Conservation (phyloP, 1,139 yeast genomes). For the Pichia inconspicua region DNA sequence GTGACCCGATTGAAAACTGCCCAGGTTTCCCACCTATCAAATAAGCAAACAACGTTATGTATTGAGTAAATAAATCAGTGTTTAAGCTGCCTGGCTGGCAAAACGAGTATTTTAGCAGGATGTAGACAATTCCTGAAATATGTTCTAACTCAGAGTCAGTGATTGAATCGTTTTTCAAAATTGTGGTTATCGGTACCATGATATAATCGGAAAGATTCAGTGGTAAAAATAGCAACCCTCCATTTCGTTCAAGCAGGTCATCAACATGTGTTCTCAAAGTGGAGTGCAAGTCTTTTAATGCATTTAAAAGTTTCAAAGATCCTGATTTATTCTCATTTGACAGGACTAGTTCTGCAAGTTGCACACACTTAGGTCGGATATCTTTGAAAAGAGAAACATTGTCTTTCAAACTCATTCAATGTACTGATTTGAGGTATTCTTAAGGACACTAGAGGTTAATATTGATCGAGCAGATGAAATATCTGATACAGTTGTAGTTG, state of each 20-base stretch:
- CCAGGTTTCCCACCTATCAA: conserved; percentile 38
- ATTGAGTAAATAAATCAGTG: conserved; percentile 37
- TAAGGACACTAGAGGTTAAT: no score
- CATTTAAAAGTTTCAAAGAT: conserved; percentile 24
- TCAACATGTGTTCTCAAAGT: conserved; percentile 16
- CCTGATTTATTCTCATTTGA: conserved; percentile 30
- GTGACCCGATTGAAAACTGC: conserved; percentile 13
- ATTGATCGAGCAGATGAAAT: no score
- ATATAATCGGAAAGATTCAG: conserved; percentile 51
- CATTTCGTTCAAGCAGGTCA: conserved; percentile 6
- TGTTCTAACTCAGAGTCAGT: conserved; percentile 39
- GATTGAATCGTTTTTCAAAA: conserved; percentile 37
- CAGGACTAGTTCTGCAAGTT: conserved; percentile 35
- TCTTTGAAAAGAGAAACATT: conserved; percentile 15
- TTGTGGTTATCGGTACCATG: conserved; percentile 49
- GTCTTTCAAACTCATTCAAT: conserved; percentile 1
- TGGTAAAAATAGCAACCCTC: conserved; percentile 22
- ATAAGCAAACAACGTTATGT: conserved; percentile 41
- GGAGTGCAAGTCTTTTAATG: conserved; percentile 29
- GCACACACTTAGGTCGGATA: conserved; percentile 34
- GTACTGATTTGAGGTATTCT: no score
- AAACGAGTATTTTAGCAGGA: conserved; percentile 44
- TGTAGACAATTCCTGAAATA: conserved; percentile 34
- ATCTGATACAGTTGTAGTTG: no score
- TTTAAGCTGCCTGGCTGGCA: conserved; percentile 30